phyloP scores from a whole-genome alignment of 2,329 filamentous ascomycete species.

The Cylindrodendrum hubeiense region DNA sequence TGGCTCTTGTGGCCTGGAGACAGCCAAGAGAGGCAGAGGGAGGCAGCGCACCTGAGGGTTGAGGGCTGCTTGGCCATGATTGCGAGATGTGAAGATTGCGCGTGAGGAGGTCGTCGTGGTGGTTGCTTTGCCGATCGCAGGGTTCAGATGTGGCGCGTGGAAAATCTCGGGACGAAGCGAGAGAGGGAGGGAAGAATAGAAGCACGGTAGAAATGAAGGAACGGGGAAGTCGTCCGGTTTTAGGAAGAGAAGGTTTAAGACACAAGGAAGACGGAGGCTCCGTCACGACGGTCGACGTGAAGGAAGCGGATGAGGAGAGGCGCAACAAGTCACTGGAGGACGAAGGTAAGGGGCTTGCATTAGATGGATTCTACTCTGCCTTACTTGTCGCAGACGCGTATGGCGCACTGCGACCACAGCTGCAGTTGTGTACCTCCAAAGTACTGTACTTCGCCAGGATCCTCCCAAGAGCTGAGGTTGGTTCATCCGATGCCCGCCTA shows the following conservation, averaged over 20 bases:
- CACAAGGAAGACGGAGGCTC: background rate
- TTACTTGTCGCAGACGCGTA: background rate
- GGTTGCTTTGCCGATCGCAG: conserved; percentile 1
- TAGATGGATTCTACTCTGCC: background rate
- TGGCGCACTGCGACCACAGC: background rate
- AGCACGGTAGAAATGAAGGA: background rate
- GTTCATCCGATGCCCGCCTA: background rate
- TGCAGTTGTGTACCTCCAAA: background rate
- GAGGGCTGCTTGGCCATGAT: conserved; percentile 44
- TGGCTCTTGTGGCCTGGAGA: background rate
- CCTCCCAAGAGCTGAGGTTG: background rate
- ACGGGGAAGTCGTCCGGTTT: background rate
- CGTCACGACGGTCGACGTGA: background rate
- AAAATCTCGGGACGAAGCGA: background rate
- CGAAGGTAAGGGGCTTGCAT: conserved; percentile 14
- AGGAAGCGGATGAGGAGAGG: background rate
- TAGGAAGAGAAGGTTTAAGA: background rate
- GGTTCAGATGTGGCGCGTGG: conserved; percentile 1
- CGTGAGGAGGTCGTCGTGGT: background rate
- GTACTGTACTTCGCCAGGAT: conserved; percentile 1
- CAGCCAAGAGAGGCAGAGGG: background rate
- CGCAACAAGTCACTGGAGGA: conserved; percentile 8
- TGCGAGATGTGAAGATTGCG: conserved; percentile 1
- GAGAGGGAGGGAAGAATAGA: background rate
- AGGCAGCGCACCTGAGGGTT: conserved; percentile 35